phyloP scores from a whole-genome alignment of 2,329 filamentous ascomycete genomes.

The Xylaria multiplex region DNA sequence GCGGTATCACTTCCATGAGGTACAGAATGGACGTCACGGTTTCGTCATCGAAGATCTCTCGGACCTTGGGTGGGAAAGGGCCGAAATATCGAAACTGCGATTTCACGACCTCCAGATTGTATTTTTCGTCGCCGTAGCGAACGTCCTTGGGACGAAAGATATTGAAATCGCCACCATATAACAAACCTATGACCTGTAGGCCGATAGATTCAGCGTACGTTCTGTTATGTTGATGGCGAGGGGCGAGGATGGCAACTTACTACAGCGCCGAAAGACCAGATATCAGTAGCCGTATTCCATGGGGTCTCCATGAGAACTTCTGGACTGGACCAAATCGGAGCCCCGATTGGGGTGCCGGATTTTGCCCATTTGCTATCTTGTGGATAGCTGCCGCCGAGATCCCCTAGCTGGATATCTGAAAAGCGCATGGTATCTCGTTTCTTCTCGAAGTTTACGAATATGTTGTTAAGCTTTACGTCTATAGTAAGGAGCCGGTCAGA shows the following conservation, averaged over 20 bases:
- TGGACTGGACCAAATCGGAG: not conserved
- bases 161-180: constrained; percentile 20
- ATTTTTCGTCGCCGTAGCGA: not conserved
- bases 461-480: not conserved
- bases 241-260: not conserved
- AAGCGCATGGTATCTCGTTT: not conserved
- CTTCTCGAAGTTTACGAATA: constrained; percentile 7
- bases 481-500: not conserved
- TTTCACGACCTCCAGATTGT: constrained; percentile 5
- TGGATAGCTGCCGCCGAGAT: not conserved
- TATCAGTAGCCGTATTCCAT: constrained; percentile 10
- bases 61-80: constrained; percentile 4
- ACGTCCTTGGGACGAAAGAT: constrained; percentile 7
- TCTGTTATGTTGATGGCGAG: not conserved
- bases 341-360: not conserved
- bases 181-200: not conserved
- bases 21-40: constrained; percentile 1
- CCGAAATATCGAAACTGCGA: constrained; percentile 5
- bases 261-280: constrained; percentile 11
- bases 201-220: not conserved
- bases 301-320: not conserved
- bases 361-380: not conserved
- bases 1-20: not conserved
- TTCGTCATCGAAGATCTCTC: constrained; percentile 2
- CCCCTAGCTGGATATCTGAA: constrained; percentile 8